A percentile compares a stretch with the other conserved stretches of the same genome.
phyloP scores from a whole-genome alignment of 805 yeast species.

The Ogataea kodamae region DNA sequence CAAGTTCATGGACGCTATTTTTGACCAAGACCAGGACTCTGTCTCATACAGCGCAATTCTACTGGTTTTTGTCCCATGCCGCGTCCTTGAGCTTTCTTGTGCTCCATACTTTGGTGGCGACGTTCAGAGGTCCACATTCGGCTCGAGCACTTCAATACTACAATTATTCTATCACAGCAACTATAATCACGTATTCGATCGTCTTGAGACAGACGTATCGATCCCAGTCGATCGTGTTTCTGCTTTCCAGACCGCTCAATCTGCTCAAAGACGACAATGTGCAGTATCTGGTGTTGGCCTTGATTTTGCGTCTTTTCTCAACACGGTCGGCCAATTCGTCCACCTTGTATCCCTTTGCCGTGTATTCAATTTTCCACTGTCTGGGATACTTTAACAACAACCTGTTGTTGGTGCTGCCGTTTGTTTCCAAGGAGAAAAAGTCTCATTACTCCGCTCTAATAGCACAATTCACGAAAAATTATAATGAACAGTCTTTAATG shows the following conservation, averaged over 20 bases:
- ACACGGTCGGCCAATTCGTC: constrained; percentile 30
- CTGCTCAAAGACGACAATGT: constrained; percentile 53
- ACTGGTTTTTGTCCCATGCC: constrained; percentile 67
- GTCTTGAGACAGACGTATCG: constrained; percentile 59
- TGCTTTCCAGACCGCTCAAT: constrained; percentile 27
- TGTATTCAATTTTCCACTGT: constrained; percentile 64
- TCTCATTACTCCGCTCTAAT: constrained; percentile 31
- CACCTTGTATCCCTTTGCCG: constrained; percentile 54
- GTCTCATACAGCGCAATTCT: constrained; percentile 53
- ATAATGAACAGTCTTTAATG: constrained; percentile 41
- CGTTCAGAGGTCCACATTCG: constrained; percentile 35
- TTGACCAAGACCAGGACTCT: constrained; percentile 14
- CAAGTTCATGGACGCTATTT: constrained; percentile 3
- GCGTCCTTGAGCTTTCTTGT: constrained; percentile 43
- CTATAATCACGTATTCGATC: constrained; percentile 57
- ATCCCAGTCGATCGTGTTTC: constrained; percentile 32
- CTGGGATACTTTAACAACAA: constrained; percentile 53
- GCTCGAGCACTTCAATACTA: constrained; percentile 36
- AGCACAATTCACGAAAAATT: constrained; percentile 33
- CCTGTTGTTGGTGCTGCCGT: constrained; percentile 50
- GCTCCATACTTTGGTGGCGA: constrained; percentile 38
- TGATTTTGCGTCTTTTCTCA: constrained; percentile 36
- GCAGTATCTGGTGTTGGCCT: constrained; percentile 52
- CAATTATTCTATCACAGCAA: constrained; percentile 44
- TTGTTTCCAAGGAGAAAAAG: constrained; percentile 24